Base-by-base conservation (phyloP, 306 rosid genomes). In the Vigna angularis region DNA sequence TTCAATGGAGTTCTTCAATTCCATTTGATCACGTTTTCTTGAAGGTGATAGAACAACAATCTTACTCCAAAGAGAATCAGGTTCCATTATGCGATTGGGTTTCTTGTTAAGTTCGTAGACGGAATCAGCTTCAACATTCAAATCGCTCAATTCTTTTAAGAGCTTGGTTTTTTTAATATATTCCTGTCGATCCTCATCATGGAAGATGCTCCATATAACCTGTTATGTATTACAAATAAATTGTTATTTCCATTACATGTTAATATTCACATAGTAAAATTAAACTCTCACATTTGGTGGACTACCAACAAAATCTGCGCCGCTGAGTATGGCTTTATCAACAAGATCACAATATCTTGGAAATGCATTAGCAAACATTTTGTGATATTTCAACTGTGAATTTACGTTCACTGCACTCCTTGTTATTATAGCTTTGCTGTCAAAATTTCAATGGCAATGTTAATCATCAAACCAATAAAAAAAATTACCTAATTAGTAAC, bases 321-420 rank as follows among this genome's bases (percentile, higher is more conserved):
- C 48, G 66, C 56, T 93, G 62, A 95, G 87, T 72, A 87, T 93
- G 63, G 97, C 97, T 65, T 85, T 85, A 66, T 95, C 98, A 72
- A 95, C 98, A 58, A 95, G 90, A 40, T 84, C 57, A 77, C 98
- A 91, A 62, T 95, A 95, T 75, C 70, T 85, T 66, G 75, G 80
- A 82, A 93, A 93, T 12, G 92, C 89, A 61, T 81, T 85, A 1
- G 96, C 99, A 91, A 95, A 95, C 78, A 96, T 93, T 83, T 88
- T 91, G 89, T 95, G 99, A 72, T 98, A 95, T 75, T 83, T 81
- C 87, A 95, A 57, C 68, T 95, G 98, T 20, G 97, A 91, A 76
- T 86, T 91, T 32, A 93, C 94, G 79, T 97, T 90, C 77, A 95
- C 99, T 59, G 98, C 99, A 59, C 99, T 89, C 15, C 91, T 81